Percentiles rank a stretch among this genome's conserved stretches.
Conservation (phyloP, 441 rosid genomes). For the Manihot esculenta region DNA sequence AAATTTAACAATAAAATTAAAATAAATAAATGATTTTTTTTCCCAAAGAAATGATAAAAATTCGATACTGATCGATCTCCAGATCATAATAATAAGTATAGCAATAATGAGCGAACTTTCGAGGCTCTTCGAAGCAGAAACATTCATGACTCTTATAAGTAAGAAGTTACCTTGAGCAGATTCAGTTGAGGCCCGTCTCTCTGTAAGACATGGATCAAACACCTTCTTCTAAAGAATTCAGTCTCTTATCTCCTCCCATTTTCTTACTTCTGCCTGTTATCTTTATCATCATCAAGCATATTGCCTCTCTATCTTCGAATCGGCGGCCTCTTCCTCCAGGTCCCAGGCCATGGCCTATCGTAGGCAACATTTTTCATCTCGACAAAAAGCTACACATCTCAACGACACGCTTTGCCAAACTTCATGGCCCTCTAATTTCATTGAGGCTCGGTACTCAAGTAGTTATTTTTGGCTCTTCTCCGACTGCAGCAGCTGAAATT, state of each 20-base stretch:
- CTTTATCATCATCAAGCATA: background rate
- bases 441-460: constrained; percentile 29
- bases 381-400: constrained; percentile 25
- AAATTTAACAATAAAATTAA: too few relatives aligned
- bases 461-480: constrained; percentile 33
- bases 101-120: too few relatives aligned
- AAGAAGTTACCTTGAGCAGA: too few relatives aligned
- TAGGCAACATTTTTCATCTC: constrained; percentile 27
- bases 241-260: background rate
- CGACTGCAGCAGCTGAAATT: constrained; percentile 30
- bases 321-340: constrained; percentile 25
- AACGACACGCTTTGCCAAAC: constrained; percentile 19
- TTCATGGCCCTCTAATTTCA: constrained; percentile 34
- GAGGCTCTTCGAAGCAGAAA: too few relatives aligned
- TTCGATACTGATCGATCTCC: too few relatives aligned
- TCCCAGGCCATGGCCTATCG: constrained; percentile 27
- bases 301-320: background rate
- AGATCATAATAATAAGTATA: too few relatives aligned
- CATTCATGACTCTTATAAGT: too few relatives aligned
- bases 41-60: too few relatives aligned
- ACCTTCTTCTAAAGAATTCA: background rate
- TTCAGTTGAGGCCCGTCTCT: too few relatives aligned
- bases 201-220: background rate
- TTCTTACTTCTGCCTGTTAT: background rate
- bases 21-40: too few relatives aligned